Percentiles rank a stretch among this genome's conserved stretches.
These are phyloP conservation scores for Cutaneotrichosporon mucoides DNA, from an alignment of 1,284 basidiomycete species.

Conservation along the genomic window DNA sequence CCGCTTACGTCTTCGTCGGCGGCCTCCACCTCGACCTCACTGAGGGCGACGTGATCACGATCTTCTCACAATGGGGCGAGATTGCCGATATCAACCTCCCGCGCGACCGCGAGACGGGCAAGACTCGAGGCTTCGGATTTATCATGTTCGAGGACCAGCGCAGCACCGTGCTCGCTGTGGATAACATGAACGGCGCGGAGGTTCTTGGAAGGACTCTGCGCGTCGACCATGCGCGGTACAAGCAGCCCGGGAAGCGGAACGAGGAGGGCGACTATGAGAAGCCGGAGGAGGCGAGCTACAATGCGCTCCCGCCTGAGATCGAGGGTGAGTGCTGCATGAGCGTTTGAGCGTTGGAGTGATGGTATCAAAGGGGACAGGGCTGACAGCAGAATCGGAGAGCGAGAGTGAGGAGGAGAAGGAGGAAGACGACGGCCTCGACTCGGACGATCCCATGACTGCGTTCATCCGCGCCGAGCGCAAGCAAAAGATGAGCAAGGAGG, in stretches of 20 bases:
- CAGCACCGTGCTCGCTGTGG: slow-evolving; percentile 91
- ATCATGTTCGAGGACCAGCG: slow-evolving; percentile 99
- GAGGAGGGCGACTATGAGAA: slow-evolving; percentile 88
- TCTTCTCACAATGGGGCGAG: slow-evolving; percentile 97
- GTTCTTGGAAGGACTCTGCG: slow-evolving; percentile 80
- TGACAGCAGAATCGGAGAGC: slow-evolving; percentile 23
- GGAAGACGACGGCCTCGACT: slow-evolving; percentile 70
- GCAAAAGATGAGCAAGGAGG: slow-evolving; percentile 69
- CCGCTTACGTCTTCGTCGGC: slow-evolving; percentile 90
- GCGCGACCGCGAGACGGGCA: slow-evolving; percentile 83
- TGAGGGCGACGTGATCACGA: slow-evolving; percentile 95
- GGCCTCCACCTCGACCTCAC: slow-evolving; percentile 81
- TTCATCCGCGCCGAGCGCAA: slow-evolving; percentile 61
- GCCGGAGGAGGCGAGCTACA: slow-evolving; percentile 74
- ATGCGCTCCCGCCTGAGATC: slow-evolving; percentile 70
- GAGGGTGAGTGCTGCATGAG: slow-evolving; percentile 54
- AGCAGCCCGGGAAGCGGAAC: slow-evolving; percentile 73
- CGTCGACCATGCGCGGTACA: slow-evolving; percentile 92
- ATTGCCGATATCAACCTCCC: slow-evolving; percentile 93
- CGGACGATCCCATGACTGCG: slow-evolving; percentile 96
- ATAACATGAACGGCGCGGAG: slow-evolving; percentile 89
- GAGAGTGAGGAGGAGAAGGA: slow-evolving; percentile 50
- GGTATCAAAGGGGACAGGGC: neutral
- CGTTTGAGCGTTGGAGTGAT: neutral
- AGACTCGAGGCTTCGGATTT: slow-evolving; percentile 88